Percentiles rank a stretch among this genome's conserved stretches.
These are phyloP conservation scores for Cytauxzoon felis DNA, from an alignment of 169 alveolate species.

Conservation along the genomic window DNA sequence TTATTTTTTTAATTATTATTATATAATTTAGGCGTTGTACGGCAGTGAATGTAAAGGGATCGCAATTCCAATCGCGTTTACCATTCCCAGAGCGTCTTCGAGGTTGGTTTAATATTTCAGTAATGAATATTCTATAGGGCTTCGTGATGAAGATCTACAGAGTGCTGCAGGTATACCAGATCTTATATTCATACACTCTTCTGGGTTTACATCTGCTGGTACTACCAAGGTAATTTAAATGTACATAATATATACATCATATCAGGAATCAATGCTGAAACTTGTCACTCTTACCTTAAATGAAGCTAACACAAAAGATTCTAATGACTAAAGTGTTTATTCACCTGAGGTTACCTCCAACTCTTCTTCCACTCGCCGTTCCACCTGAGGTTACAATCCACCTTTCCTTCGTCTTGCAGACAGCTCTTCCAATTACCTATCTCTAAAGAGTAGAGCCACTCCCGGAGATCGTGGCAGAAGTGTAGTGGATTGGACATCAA, in stretches of 20 bases:
- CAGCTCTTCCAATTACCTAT: too few species aligned
- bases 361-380: too few species aligned
- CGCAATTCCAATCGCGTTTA: conserved; percentile 57
- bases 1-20: too few species aligned
- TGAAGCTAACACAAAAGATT: too few species aligned
- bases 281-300: conserved; percentile 32
- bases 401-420: too few species aligned
- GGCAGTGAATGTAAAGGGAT: conserved; percentile 54
- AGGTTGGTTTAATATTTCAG: conserved; percentile 20
- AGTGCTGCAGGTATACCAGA: conserved; percentile 68
- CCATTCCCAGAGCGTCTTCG: conserved; percentile 74
- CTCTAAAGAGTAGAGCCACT: too few species aligned
- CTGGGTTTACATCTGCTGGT: conserved; percentile 79
- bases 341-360: too few species aligned
- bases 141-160: conserved; percentile 60
- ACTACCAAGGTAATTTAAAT: conserved; percentile 43
- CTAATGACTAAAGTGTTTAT: too few species aligned
- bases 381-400: too few species aligned
- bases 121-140: conserved; percentile 18
- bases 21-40: conserved; percentile 52
- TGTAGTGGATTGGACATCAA: too few species aligned
- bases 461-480: too few species aligned
- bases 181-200: conserved; percentile 68
- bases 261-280: conserved; percentile 50
- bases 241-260: conserved; percentile 29